phyloP scores from a whole-genome alignment of 169 alveolate genomes.

The Plasmodium vivax region DNA sequence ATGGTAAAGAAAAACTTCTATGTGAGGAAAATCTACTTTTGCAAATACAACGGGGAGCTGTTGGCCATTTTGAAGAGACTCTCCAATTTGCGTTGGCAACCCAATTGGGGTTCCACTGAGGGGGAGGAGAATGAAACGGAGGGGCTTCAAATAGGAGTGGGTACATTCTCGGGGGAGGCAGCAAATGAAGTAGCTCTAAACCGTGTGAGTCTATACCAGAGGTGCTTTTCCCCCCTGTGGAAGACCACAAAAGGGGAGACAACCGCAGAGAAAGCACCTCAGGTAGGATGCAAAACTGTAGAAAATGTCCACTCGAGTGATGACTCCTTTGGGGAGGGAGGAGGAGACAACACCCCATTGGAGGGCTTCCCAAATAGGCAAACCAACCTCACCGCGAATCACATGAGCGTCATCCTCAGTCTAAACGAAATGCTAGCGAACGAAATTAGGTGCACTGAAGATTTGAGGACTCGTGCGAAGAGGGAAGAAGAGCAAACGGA shows the following conservation, averaged over 20 bases:
- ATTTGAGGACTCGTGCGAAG: neutral
- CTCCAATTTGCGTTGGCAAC: neutral
- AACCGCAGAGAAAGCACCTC: neutral
- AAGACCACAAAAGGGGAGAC: neutral
- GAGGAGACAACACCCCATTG: neutral
- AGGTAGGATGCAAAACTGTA: neutral
- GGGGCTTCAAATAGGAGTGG: neutral
- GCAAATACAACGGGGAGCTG: constrained; percentile 36
- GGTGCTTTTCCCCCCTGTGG: neutral
- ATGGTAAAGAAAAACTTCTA: constrained; percentile 24
- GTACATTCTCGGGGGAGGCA: neutral
- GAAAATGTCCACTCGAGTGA: neutral
- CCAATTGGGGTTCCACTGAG: neutral
- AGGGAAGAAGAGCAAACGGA: neutral
- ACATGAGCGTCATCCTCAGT: constrained; percentile 15
- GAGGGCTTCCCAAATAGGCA: neutral
- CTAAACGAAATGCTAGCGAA: constrained; percentile 22
- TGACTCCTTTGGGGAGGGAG: neutral
- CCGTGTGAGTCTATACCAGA: neutral
- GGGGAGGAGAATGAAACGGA: neutral
- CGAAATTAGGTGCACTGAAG: constrained; percentile 19
- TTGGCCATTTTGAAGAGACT: neutral
- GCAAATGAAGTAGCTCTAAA: neutral
- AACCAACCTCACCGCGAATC: neutral
- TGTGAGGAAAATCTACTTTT: constrained; percentile 25